Percentiles rank a stretch among this genome's conserved stretches.
These are phyloP conservation scores for Babesia caballi DNA, from an alignment of 169 alveolate genomes.

Conservation along the genomic window DNA sequence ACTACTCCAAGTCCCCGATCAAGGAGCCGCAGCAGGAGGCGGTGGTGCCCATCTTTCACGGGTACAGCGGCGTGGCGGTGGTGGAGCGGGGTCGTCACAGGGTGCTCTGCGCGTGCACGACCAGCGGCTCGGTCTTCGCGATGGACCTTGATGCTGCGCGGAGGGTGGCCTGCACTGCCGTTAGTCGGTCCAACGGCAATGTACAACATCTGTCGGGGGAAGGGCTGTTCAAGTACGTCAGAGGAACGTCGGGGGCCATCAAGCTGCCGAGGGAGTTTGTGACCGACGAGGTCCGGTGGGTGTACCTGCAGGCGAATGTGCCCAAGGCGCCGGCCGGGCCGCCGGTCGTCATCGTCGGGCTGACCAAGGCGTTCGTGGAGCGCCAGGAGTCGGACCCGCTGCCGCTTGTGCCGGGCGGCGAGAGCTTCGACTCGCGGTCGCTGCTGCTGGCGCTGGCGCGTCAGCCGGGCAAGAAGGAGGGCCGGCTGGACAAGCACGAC, in stretches of 20 bases:
- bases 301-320: neutral
- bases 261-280: constrained; percentile 4
- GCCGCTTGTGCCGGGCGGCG: neutral
- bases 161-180: neutral
- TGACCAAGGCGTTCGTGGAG: neutral
- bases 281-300: constrained; percentile 2
- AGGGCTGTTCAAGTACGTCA: constrained; percentile 13
- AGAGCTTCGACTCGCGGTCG: constrained; percentile 3
- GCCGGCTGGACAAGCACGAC: neutral
- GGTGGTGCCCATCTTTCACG: constrained; percentile 36
- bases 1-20: constrained; percentile 20
- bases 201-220: neutral
- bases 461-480: neutral
- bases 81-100: neutral
- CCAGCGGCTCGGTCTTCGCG: constrained; percentile 23
- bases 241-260: neutral
- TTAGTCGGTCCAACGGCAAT: neutral
- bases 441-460: neutral
- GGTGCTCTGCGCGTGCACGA: constrained; percentile 7
- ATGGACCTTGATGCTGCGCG: neutral
- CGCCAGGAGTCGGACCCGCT: constrained; percentile 12
- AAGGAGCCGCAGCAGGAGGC: constrained; percentile 23
- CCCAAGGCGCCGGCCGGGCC: neutral
- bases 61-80: constrained; percentile 44
- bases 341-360: neutral